Evolutionary conservation across 768 basidiomycete genomes (phyloP).

Genomic region (Megacollybia marginata): DNA sequence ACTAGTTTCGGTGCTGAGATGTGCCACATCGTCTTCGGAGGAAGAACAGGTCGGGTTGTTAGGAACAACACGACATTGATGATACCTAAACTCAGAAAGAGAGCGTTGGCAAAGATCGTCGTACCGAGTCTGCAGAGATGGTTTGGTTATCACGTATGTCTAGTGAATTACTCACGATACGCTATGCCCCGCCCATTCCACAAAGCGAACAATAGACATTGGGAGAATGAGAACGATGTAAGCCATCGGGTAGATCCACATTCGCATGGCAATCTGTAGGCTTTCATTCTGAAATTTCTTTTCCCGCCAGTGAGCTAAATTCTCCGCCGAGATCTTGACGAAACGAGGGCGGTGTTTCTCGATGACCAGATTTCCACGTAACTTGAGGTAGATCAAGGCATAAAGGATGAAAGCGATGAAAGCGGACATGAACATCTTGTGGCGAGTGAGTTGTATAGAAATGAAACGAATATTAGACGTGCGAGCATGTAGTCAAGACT

Average conservation of each 20-base stretch:
- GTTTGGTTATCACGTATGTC: slow-evolving; percentile 20
- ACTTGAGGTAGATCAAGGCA: slow-evolving; percentile 21
- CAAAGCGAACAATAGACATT: slow-evolving; percentile 25
- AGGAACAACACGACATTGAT: slow-evolving; percentile 7
- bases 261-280: slow-evolving; percentile 24
- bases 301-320: background rate
- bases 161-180: slow-evolving; percentile 25
- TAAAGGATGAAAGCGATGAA: slow-evolving; percentile 24
- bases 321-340: slow-evolving; percentile 2
- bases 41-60: slow-evolving; percentile 7
- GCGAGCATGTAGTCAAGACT: slow-evolving; percentile 32
- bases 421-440: slow-evolving; percentile 30
- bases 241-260: slow-evolving; percentile 28
- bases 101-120: slow-evolving; percentile 8
- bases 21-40: background rate
- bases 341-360: slow-evolving; percentile 5
- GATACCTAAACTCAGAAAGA: slow-evolving; percentile 8
- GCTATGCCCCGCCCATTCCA: slow-evolving; percentile 21
- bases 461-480: slow-evolving; percentile 9
- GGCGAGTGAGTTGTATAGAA: background rate
- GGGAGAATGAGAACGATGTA: slow-evolving; percentile 29
- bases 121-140: background rate
- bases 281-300: slow-evolving; percentile 15
- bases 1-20: background rate
- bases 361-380: slow-evolving; percentile 26